Base-by-base conservation (phyloP, 192 early-diverging fungal genomes). In the Physocladia obscura region DNA sequence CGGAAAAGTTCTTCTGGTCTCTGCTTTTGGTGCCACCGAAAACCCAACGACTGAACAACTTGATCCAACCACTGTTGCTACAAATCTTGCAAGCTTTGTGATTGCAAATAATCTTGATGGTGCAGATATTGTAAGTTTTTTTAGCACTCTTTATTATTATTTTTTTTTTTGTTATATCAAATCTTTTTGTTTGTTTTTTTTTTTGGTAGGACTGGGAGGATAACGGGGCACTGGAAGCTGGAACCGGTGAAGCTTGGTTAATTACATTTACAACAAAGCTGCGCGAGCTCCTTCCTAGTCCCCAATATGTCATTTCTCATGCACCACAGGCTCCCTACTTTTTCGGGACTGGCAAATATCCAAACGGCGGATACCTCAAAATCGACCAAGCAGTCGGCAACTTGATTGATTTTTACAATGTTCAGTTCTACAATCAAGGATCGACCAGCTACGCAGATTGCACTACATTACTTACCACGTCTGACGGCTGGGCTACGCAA, bases 201-300 rank as follows among this genome's bases (percentile, higher is more conserved):
- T n/a, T n/a, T n/a, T n/a, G n/a, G n/a, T n/a, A n/a, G n/a, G 75
- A 77, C 39, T 77, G 63, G 63, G 75, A 77, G 74, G 75, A 77
- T 39, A 76, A 76, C 55, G 61, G 47, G 17, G 75, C 75, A 21
- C 69, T 77, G 74, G 62, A 74, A 44, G 65, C 35, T 8, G 75
- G 75, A 19, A 70, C 75, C 22, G 75, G 63, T 26, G 75, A 77
- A 57, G 62, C 63, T 22, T 77, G 75, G 75, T 47, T 77, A 11
- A 68, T 76, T 30, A 76, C 62, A 3, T 77, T 77, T 64, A 62
- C 56, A 11, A 65, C 65, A 2, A 59, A 52, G 26, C 56, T 77
- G 2, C 75, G 75, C 63, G 55, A 47, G 37, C 55, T 36, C 11
- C 63, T 77, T 13, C 75, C 75, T 21, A n/a, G 17, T 1, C 64